Base-by-base conservation (phyloP, 352 stramenopile species). In the Pseudoperonospora humuli region DNA sequence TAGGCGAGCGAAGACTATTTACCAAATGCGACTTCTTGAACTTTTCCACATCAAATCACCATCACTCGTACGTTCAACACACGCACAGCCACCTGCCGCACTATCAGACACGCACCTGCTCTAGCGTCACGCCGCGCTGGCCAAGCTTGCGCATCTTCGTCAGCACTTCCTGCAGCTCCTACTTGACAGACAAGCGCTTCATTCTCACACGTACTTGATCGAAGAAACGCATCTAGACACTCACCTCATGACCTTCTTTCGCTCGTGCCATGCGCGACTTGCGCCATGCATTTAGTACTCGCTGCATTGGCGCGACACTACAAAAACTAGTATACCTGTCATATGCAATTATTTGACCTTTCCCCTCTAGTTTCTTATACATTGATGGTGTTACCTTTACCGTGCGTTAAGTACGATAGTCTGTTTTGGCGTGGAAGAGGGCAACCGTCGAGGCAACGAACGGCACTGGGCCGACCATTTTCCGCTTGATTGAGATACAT, bases 1-100 rank as follows among this genome's bases (percentile, higher is more conserved):
- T 47, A n/a, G 69, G 70, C n/a, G 51, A 71, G 38, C 60, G 58
- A 19, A 88, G 52, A 2, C 57, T 74, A 15, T 54, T 48, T 43
- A 88, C 73, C 32, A 88, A 56, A 7, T 73, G 52, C 9, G 75
- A 88, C 32, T 68, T 60, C 43, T 84, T 67, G 35, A 88, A 88
- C 75, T 88, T 14, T 20, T 35, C 0, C 3, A 10, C 17, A 33
- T 13, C 8, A 17, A 29, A 7, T 24, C 6, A 19, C 1, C 13
- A 23, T 50, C 9, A 49, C 6, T 23, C 10, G 11, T 21, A 26
- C 18, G 29, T 7, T 14, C 36, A 34, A 19, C 39, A 36, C 3
- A n/a, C 1, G 10, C 36, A 24, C 13, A 3, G 5, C 9, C 5
- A 15, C 14, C 10, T 1, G 26, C 26, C 5, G 26, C 26, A 32